Evolutionary conservation across 2,329 filamentous ascomycete genomes (phyloP).

Genomic region (Trichoderma endophyticum): DNA sequence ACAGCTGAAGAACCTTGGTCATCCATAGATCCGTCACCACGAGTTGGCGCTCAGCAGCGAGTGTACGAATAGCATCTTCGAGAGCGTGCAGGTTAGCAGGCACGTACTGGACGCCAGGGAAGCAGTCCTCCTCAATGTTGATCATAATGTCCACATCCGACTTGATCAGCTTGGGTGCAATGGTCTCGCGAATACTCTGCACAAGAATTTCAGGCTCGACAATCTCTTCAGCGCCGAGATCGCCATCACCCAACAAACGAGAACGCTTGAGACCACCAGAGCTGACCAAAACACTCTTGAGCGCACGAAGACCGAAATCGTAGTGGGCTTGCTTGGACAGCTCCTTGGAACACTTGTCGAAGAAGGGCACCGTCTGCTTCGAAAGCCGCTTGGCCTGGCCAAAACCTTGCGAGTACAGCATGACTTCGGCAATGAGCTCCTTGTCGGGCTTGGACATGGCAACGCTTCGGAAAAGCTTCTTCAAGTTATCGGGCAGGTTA

Average conservation of each 20-base stretch:
- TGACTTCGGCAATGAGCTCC: constrained; percentile 98
- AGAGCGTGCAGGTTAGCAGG: constrained; percentile 81
- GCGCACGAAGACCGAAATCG: constrained; percentile 93
- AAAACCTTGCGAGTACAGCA: constrained; percentile 99
- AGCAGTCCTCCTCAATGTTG: constrained; percentile 76
- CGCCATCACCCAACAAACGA: constrained; percentile 62
- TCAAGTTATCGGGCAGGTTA: constrained; percentile 96
- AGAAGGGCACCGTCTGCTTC: constrained; percentile 96
- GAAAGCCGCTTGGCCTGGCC: constrained; percentile 91
- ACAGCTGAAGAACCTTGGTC: constrained; percentile 93
- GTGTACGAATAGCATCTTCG: constrained; percentile 73
- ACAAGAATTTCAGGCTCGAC: constrained; percentile 97
- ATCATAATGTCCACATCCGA: constrained; percentile 87
- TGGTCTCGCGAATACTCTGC: constrained; percentile 96
- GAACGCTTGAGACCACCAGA: constrained; percentile 93
- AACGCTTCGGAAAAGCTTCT: constrained; percentile 98
- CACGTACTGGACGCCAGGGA: constrained; percentile 90
- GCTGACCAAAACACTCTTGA: constrained; percentile 98
- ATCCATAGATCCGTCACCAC: constrained; percentile 95
- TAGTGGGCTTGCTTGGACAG: constrained; percentile 98
- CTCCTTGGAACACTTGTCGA: constrained; percentile 77
- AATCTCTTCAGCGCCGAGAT: constrained; percentile 63
- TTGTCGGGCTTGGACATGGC: constrained; percentile 99
- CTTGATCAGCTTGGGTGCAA: constrained; percentile 93
- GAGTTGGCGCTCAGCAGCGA: constrained; percentile 80